Conservation (phyloP, 1,284 basidiomycete species). For the Tylopilus sp. region DNA sequence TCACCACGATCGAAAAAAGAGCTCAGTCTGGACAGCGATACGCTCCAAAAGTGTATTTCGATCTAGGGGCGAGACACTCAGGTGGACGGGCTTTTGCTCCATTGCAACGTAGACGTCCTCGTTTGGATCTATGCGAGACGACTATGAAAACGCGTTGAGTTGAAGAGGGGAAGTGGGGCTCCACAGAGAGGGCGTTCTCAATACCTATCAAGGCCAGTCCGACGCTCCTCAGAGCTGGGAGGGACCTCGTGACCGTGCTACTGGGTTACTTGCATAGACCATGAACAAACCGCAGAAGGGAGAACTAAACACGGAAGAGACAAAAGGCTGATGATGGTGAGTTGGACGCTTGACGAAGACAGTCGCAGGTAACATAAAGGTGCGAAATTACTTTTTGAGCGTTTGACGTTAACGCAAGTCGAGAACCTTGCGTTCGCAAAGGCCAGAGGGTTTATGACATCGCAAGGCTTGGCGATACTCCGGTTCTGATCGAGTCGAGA, state of each 20-base stretch:
- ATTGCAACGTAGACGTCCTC: constrained; percentile 5
- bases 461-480: background rate
- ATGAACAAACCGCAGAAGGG: background rate
- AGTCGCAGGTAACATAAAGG: too few species aligned
- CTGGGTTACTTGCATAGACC: too few species aligned
- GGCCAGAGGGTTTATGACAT: background rate
- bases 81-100: background rate
- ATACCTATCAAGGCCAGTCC: constrained; percentile 3
- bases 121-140: constrained; percentile 3
- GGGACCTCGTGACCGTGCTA: too few species aligned
- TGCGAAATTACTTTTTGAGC: too few species aligned
- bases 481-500: background rate
- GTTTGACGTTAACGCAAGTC: too few species aligned
- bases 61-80: constrained; percentile 1
- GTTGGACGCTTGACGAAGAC: too few species aligned
- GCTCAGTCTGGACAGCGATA: background rate
- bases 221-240: background rate
- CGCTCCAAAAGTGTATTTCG: constrained; percentile 13
- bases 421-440: background rate
- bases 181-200: background rate
- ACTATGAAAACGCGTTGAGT: background rate
- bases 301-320: too few species aligned
- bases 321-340: too few species aligned
- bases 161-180: constrained; percentile 10
- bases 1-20: constrained; percentile 7